Conservation (phyloP, 2,329 filamentous ascomycete species). For the Colletotrichum endophyticum region DNA sequence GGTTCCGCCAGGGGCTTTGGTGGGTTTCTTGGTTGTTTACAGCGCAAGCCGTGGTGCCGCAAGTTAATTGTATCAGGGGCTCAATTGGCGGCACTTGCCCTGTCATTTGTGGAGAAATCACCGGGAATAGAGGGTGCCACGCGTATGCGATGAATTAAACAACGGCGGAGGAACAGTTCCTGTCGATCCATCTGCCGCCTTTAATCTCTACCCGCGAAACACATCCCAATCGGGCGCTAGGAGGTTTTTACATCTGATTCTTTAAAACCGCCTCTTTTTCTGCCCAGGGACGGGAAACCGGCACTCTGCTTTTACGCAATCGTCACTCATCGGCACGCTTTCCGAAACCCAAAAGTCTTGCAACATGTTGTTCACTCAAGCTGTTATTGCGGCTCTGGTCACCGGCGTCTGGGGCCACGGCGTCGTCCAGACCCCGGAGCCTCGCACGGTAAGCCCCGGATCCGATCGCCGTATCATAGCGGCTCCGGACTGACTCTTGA, state of each 20-base stretch:
- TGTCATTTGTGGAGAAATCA: not conserved
- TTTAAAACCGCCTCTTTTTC: not conserved
- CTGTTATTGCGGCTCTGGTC: not conserved
- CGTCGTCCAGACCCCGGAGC: constrained; percentile 10
- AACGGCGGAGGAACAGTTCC: not conserved
- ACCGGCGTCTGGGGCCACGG: constrained; percentile 10
- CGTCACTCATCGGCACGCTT: not conserved
- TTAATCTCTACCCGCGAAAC: not conserved
- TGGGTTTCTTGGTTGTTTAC: not conserved
- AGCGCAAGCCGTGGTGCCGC: not conserved
- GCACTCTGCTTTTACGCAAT: not conserved
- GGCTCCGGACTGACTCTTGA: not conserved
- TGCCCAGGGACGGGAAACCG: not conserved
- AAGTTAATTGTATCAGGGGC: not conserved
- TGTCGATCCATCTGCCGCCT: constrained; percentile 7
- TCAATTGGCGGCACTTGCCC: not conserved
- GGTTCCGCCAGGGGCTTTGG: not conserved
- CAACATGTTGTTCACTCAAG: constrained; percentile 3
- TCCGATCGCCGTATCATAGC: not conserved
- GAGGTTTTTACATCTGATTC: not conserved
- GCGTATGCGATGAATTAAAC: not conserved
- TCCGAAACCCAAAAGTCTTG: not conserved
- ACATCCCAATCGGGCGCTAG: not conserved
- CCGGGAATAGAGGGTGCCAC: not conserved
- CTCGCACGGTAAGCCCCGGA: not conserved